phyloP scores from a whole-genome alignment of 495 filamentous ascomycete species.

The Podospora sp. region DNA sequence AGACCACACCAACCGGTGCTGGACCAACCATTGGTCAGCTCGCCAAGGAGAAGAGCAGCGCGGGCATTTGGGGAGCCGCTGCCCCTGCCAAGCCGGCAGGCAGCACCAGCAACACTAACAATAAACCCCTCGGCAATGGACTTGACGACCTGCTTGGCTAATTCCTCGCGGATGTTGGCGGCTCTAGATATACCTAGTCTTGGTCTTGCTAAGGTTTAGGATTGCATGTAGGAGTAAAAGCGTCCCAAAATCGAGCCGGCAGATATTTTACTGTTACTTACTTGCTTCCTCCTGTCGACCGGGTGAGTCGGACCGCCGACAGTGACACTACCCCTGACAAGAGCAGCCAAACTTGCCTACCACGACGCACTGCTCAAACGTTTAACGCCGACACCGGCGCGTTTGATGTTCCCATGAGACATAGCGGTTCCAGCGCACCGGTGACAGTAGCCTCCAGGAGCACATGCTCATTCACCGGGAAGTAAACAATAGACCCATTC shows the following conservation, averaged over 20 bases:
- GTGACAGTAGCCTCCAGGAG: too few relatives aligned
- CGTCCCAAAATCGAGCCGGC: conserved; percentile 17
- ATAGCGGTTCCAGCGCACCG: too few relatives aligned
- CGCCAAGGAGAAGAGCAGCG: conserved; percentile 92
- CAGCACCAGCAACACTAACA: background rate
- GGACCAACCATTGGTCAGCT: conserved; percentile 84
- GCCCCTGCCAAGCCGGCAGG: conserved; percentile 29
- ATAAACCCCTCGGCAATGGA: conserved; percentile 32
- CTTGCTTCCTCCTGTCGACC: background rate
- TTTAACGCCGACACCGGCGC: background rate
- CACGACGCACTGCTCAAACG: background rate
- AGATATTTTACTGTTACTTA: background rate
- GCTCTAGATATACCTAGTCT: conserved; percentile 1
- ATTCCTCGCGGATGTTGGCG: conserved; percentile 2
- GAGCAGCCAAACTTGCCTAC: background rate
- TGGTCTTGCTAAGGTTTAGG: conserved; percentile 13
- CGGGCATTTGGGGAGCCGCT: conserved; percentile 80
- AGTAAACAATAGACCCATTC: background rate
- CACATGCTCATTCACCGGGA: background rate
- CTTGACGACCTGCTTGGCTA: conserved; percentile 51
- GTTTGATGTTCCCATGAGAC: background rate
- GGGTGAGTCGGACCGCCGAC: too few relatives aligned
- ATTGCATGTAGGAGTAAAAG: conserved; percentile 30
- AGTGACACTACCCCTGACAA: background rate
- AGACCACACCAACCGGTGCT: conserved; percentile 59